Evolutionary conservation across 768 basidiomycete species (phyloP).

Genomic region (Psilocybe cyanescens): DNA sequence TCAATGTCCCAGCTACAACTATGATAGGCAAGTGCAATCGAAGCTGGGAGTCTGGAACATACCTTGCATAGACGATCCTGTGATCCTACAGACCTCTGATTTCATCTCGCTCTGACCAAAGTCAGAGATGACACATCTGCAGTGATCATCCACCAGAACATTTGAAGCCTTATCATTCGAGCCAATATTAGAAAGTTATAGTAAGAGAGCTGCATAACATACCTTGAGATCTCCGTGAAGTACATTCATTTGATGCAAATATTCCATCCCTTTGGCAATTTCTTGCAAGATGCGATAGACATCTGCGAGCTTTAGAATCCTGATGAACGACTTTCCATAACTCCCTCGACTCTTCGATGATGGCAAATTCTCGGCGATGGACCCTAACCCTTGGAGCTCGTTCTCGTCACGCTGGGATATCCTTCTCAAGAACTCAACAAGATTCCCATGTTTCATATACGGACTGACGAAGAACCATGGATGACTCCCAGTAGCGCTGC

Average conservation of each 20-base stretch:
- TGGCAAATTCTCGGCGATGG: conserved; percentile 23
- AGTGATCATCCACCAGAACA: conserved; percentile 71
- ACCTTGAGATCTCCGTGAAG: conserved; percentile 87
- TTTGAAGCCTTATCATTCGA: conserved; percentile 58
- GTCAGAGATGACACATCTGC: conserved; percentile 75
- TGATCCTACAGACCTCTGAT: conserved; percentile 66
- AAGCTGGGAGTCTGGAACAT: conserved; percentile 24
- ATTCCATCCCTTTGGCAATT: conserved; percentile 82
- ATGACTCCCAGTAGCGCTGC: conserved; percentile 62
- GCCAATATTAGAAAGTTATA: neutral
- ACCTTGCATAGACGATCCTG: conserved; percentile 53
- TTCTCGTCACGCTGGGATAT: conserved; percentile 26
- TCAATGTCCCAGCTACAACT: conserved; percentile 57
- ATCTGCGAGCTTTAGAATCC: conserved; percentile 40
- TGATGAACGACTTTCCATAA: conserved; percentile 19
- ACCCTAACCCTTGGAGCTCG: conserved; percentile 13
- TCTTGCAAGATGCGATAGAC: conserved; percentile 68
- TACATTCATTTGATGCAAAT: conserved; percentile 69
- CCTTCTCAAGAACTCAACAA: conserved; percentile 58
- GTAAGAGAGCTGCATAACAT: conserved; percentile 13
- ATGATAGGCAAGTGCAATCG: neutral
- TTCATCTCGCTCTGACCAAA: conserved; percentile 86
- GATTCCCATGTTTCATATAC: conserved; percentile 64
- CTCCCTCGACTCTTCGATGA: conserved; percentile 21
- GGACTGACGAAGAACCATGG: conserved; percentile 81